Evolutionary conservation across 2,329 filamentous ascomycete genomes (phyloP).

Genomic region (Chrysosporium keratinophilum): DNA sequence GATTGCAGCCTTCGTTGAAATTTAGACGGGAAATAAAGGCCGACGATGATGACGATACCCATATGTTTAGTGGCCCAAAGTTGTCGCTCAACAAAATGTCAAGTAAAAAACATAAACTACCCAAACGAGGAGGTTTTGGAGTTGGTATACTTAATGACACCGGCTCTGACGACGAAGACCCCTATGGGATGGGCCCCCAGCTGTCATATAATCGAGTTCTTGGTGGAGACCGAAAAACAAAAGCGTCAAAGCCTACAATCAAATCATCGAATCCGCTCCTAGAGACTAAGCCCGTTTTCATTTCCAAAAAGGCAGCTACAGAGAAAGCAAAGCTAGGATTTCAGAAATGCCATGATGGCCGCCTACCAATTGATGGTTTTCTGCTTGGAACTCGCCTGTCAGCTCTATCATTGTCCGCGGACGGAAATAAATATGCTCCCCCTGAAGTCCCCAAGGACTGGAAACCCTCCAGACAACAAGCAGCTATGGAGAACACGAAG

Average conservation of each 20-base stretch:
- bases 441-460: conserved; percentile 49
- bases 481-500: conserved; percentile 21
- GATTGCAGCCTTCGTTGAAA: conserved; percentile 22
- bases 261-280: conserved; percentile 54
- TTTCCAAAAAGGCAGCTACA: conserved; percentile 53
- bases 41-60: conserved; percentile 25
- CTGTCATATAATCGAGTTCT: conserved; percentile 70
- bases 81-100: conserved; percentile 25
- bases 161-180: conserved; percentile 89
- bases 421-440: conserved; percentile 38
- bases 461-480: conserved; percentile 51
- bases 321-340: conserved; percentile 39
- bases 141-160: conserved; percentile 85
- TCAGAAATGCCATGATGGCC: conserved; percentile 72
- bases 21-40: conserved; percentile 17
- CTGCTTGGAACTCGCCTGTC: conserved; percentile 51
- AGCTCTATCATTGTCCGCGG: conserved; percentile 36
- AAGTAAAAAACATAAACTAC: conserved; percentile 45
- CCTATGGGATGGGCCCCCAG: conserved; percentile 80
- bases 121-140: conserved; percentile 59
- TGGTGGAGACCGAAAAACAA: conserved; percentile 72
- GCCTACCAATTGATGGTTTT: conserved; percentile 70
- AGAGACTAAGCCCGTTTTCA: conserved; percentile 60
- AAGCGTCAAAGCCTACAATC: conserved; percentile 50
- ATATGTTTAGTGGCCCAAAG: conserved; percentile 31